Conservation (phyloP, 306 rosid genomes). For the Erythrophleum fordii region DNA sequence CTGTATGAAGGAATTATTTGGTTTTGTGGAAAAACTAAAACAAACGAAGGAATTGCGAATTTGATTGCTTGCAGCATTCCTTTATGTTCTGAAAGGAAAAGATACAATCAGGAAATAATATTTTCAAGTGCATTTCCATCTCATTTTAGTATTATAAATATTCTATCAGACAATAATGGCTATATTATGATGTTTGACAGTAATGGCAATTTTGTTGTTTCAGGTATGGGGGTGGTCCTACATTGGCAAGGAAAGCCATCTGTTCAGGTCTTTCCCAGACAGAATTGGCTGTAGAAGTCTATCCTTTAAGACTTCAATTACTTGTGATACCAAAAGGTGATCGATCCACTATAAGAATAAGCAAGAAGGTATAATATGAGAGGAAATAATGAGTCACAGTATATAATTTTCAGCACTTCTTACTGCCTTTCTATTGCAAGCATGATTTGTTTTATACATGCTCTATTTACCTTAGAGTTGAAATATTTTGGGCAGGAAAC, state of each 20-base stretch:
- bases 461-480: conserved; percentile 43
- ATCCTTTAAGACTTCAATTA: conserved; percentile 92
- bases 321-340: conserved; percentile 81
- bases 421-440: conserved; percentile 29
- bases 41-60: not conserved
- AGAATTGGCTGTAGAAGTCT: conserved; percentile 93
- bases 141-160: not conserved
- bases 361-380: conserved; percentile 85
- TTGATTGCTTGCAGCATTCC: not conserved
- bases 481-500: conserved; percentile 79
- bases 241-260: conserved; percentile 80
- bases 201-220: conserved; percentile 17
- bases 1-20: not conserved
- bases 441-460: conserved; percentile 28
- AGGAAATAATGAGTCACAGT: conserved; percentile 31
- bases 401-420: conserved; percentile 34
- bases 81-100: not conserved
- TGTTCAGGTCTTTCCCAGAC: conserved; percentile 88
- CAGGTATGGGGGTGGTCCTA: conserved; percentile 99
- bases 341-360: conserved; percentile 75
- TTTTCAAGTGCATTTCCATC: not conserved
- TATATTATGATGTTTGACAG: conserved; percentile 1
- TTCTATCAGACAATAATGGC: not conserved
- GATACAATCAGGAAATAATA: not conserved
- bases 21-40: not conserved